Conservation (phyloP, 176 grass and related monocot genomes). For the Musa schizocarpa region DNA sequence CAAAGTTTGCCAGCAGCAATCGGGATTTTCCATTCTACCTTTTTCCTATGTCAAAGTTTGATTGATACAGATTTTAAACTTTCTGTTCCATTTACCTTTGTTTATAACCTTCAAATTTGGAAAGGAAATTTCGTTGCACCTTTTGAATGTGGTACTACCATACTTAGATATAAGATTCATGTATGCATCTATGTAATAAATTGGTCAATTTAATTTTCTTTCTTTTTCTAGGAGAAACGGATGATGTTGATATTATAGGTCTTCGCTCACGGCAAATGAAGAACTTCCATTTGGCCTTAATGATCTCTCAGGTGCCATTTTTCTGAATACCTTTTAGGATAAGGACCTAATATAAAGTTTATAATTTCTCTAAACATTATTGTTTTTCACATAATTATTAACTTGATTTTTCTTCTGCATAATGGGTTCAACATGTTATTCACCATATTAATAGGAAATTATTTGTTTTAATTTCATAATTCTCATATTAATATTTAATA, state of each 20-base stretch:
- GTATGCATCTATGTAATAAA: neutral
- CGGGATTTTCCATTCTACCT: too few relatives aligned
- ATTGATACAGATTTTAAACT: too few relatives aligned
- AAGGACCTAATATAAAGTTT: neutral
- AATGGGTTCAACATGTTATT: neutral
- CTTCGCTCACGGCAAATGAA: constrained; percentile 90
- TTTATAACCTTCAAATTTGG: too few relatives aligned
- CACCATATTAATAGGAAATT: too few relatives aligned
- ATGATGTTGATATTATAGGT: constrained; percentile 58
- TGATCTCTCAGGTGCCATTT: constrained; percentile 86
- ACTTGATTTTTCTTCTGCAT: neutral
- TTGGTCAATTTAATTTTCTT: neutral
- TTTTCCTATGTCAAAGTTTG: too few relatives aligned
- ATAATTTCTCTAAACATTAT: neutral
- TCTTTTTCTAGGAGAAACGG: constrained; percentile 57
- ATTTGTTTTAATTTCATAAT: too few relatives aligned
- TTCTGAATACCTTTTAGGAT: neutral
- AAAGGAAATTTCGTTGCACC: too few relatives aligned
- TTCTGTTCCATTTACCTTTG: too few relatives aligned
- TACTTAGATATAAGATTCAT: neutral
- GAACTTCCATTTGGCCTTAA: constrained; percentile 84
- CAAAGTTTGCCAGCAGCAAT: too few relatives aligned
- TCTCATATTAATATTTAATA: too few relatives aligned
- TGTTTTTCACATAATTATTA: neutral
- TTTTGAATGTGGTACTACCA: too few relatives aligned